Evolutionary conservation across 768 basidiomycete genomes (phyloP), one percentile per base, ranked within the genome.

Genomic region (Auriscalpium vulgare): DNA sequence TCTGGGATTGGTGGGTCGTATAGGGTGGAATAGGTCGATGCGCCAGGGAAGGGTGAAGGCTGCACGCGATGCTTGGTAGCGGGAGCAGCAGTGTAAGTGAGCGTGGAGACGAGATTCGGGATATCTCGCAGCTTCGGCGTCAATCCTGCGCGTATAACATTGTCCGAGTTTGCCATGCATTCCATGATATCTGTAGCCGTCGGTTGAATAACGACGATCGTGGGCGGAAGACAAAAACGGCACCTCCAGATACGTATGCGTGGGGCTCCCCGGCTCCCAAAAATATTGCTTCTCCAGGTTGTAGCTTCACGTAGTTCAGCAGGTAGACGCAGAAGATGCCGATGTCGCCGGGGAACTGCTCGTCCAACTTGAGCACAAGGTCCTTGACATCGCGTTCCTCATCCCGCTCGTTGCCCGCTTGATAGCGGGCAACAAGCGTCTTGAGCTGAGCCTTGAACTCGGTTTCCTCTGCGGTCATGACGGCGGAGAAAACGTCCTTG

Each of bases 161-260:
- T 98, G 74, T 99, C 97, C 0, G 92, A 95, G 59, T 95, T 95
- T 23, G 95, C 95, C 95, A 98, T 98, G 74, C 93, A 95, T 67
- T 98, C 97, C 67, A 98, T 92, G 70, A 95, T 95, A 67, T 99
- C 95, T 95, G 64, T 5, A 43, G 35, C 3, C 17, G 13, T 4
- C 9, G 37, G 10, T 21, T 43, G 11, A n/a, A 48, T 54, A 4
- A 57, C 45, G 8, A 5, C 38, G 11, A 23, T 29, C 43, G 13
- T n/a, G 47, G 21, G 5, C 29, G 46, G 29, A 43, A 29, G 19
- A 51, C 51, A 44, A 29, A 37, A 34, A 36, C 14, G n/a, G 59
- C 63, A 92, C 95, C 94, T 68, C 97, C 97, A 40, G 81, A 84
- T 51, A 98, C 78, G 69, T 98, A 99, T 0, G 97, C 97, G 62